These are phyloP conservation scores for Aspergillus alliaceus DNA, from an alignment of 2,329 filamentous ascomycete species.

Conservation along the genomic window DNA sequence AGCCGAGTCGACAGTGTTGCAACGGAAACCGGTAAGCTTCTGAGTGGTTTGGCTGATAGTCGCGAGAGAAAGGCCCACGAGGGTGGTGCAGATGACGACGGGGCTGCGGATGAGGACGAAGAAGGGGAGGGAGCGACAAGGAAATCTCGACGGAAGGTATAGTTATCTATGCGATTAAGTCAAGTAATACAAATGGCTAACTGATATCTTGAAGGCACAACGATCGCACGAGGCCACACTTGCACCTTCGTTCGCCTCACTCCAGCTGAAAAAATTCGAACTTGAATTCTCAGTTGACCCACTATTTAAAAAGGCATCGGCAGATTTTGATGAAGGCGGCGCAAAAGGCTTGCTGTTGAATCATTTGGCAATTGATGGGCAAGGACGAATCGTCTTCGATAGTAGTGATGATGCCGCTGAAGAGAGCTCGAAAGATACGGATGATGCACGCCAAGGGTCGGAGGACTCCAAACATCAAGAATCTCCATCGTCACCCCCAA, in stretches of 20 bases:
- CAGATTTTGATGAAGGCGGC: conserved; percentile 96
- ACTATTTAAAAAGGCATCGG: conserved; percentile 98
- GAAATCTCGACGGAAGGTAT: conserved; percentile 69
- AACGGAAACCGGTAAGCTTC: conserved; percentile 90
- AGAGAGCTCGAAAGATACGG: conserved; percentile 43
- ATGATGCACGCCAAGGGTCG: conserved; percentile 39
- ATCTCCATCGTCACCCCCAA: conserved; percentile 22
- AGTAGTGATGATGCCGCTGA: conserved; percentile 83
- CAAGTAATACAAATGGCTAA: conserved; percentile 15
- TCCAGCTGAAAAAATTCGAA: conserved; percentile 97
- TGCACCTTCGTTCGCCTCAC: conserved; percentile 78
- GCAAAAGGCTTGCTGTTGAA: conserved; percentile 94
- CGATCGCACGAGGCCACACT: conserved; percentile 91
- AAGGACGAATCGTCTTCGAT: conserved; percentile 94
- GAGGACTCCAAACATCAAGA: conserved; percentile 46
- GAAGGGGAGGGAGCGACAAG: conserved; percentile 49
- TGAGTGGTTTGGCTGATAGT: conserved; percentile 84
- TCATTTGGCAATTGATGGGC: conserved; percentile 90
- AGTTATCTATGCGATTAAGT: neutral
- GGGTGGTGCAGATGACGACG: conserved; percentile 60
- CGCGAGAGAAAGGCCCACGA: conserved; percentile 68
- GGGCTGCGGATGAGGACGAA: conserved; percentile 61
- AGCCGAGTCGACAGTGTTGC: conserved; percentile 97
- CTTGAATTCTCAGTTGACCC: conserved; percentile 95
- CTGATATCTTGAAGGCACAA: conserved; percentile 42